Conservation (phyloP, 495 filamentous ascomycete species). For the Penicillium egyptiacum region DNA sequence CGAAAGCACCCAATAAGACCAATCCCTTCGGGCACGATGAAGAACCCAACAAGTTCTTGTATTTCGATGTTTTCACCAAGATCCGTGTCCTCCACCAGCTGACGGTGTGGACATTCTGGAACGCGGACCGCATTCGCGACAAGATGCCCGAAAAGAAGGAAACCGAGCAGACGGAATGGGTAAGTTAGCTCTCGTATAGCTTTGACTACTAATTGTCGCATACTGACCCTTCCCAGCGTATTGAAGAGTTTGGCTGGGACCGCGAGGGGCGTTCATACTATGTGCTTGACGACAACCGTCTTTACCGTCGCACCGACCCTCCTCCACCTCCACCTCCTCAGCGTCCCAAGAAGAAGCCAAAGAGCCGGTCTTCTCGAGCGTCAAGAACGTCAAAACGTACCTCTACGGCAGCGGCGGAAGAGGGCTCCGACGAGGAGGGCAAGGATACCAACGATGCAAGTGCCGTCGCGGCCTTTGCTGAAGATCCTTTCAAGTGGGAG, state of each 20-base stretch:
- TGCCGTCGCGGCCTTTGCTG: conserved; percentile 34
- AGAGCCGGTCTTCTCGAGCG: conserved; percentile 69
- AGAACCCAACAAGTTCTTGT: conserved; percentile 65
- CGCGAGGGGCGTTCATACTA: conserved; percentile 79
- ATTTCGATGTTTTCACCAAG: conserved; percentile 84
- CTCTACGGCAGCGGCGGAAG: conserved; percentile 50
- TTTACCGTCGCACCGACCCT: conserved; percentile 81
- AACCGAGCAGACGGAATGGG: conserved; percentile 80
- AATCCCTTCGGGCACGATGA: conserved; percentile 90
- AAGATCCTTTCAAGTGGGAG: conserved; percentile 70
- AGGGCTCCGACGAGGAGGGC: conserved; percentile 56
- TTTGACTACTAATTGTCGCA: neutral
- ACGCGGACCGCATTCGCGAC: conserved; percentile 80
- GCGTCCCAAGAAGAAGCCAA: conserved; percentile 69
- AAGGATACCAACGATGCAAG: conserved; percentile 26
- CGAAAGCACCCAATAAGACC: conserved; percentile 67
- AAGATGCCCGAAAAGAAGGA: conserved; percentile 82
- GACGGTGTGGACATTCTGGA: conserved; percentile 85
- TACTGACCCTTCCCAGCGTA: conserved; percentile 60
- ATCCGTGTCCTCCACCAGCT: conserved; percentile 88
- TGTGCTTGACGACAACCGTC: conserved; percentile 88
- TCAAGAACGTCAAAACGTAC: conserved; percentile 71
- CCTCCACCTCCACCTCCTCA: conserved; percentile 54
- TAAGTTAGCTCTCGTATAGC: conserved; percentile 39
- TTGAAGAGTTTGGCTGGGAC: conserved; percentile 91